Conservation (phyloP, 2,329 filamentous ascomycete species). For the Lojkania enalia region DNA sequence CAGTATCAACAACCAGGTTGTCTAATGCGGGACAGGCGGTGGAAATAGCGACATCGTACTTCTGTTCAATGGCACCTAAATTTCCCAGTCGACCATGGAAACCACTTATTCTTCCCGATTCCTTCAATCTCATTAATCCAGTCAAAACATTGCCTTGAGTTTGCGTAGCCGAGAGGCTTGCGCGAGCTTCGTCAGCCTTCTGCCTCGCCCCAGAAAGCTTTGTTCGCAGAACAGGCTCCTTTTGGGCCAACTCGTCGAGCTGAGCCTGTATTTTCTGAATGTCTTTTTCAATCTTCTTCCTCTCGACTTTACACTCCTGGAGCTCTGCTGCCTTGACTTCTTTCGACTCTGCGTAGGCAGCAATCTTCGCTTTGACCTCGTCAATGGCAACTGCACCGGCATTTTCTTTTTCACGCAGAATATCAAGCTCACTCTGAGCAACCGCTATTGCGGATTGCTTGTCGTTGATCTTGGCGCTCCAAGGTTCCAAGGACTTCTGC, state of each 20-base stretch:
- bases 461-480: conserved; percentile 95
- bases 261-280: conserved; percentile 71
- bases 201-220: conserved; percentile 89
- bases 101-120: conserved; percentile 94
- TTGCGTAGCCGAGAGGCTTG: conserved; percentile 85
- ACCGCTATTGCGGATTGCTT: conserved; percentile 94
- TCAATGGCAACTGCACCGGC: conserved; percentile 82
- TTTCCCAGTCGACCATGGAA: conserved; percentile 96
- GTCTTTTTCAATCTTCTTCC: conserved; percentile 73
- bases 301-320: conserved; percentile 73
- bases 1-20: conserved; percentile 95
- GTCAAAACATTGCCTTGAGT: conserved; percentile 91
- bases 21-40: conserved; percentile 90
- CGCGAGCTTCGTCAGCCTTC: conserved; percentile 93
- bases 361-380: conserved; percentile 80
- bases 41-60: conserved; percentile 97
- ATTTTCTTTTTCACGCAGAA: conserved; percentile 86
- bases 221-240: conserved; percentile 79
- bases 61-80: conserved; percentile 87
- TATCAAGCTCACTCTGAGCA: conserved; percentile 90
- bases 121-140: conserved; percentile 90
- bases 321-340: conserved; percentile 73
- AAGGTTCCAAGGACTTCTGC: conserved; percentile 92
- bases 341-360: conserved; percentile 70
- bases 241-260: conserved; percentile 69